Evolutionary conservation across 306 rosid genomes (phyloP).

Genomic region (Cucurbita ficifolia): DNA sequence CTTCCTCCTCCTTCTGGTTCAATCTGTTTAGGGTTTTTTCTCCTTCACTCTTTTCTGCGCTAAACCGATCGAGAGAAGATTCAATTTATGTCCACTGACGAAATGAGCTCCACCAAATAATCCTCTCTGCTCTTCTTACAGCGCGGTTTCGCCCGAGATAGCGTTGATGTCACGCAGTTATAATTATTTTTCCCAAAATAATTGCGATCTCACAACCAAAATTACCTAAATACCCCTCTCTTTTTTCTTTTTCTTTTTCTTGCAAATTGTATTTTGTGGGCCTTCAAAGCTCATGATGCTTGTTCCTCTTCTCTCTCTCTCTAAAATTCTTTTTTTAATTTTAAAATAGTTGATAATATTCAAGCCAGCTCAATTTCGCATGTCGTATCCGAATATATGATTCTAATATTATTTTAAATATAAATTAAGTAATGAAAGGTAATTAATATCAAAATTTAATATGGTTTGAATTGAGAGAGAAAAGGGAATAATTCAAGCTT

Average conservation of each 20-base stretch:
- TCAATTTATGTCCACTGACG: background rate
- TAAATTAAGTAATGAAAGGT: background rate
- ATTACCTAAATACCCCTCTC: background rate
- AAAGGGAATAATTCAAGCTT: background rate
- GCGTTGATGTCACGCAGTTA: conserved; percentile 6
- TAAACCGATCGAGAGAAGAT: background rate
- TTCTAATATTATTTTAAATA: background rate
- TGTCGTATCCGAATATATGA: background rate
- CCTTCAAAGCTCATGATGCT: background rate
- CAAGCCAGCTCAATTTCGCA: background rate
- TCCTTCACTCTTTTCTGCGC: background rate
- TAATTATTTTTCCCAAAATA: conserved; percentile 3
- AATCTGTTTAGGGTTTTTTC: background rate
- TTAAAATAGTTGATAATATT: background rate
- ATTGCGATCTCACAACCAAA: background rate
- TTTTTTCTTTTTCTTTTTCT: background rate
- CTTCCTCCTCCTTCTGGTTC: background rate
- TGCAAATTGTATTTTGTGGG: background rate
- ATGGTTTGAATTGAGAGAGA: background rate
- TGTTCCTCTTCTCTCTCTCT: background rate
- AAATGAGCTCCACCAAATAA: background rate
- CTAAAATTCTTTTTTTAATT: background rate
- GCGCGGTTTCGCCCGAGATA: conserved; percentile 3
- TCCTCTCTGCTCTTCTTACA: background rate
- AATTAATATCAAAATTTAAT: background rate